Percentiles rank a stretch among this genome's conserved stretches.
phyloP scores from a whole-genome alignment of 805 yeast genomes.

The Starmerella floricola region DNA sequence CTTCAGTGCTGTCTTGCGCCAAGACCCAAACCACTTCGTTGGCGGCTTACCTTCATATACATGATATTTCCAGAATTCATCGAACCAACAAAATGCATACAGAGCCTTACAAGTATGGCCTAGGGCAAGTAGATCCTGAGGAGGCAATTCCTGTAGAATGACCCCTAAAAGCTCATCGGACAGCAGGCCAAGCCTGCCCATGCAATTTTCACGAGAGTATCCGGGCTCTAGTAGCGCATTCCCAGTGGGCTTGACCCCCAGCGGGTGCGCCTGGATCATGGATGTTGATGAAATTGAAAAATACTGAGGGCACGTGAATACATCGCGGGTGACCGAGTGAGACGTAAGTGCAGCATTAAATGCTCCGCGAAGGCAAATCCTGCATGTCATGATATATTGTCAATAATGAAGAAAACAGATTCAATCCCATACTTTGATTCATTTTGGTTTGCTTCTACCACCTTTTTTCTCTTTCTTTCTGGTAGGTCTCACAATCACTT shows the following conservation, averaged over 20 bases:
- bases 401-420: no score
- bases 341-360: no score
- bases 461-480: no score
- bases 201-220: constrained; percentile 11
- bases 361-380: no score
- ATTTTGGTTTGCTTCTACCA: no score
- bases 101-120: constrained; percentile 52
- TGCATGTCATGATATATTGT: no score
- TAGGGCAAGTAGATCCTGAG: constrained; percentile 41
- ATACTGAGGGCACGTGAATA: no score
- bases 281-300: no score
- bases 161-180: constrained; percentile 55
- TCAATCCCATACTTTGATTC: no score
- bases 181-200: constrained; percentile 33
- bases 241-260: constrained; percentile 67
- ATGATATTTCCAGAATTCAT: constrained; percentile 63
- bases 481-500: no score
- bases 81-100: constrained; percentile 63
- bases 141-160: constrained; percentile 39
- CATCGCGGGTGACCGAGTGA: no score
- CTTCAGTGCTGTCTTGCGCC: constrained; percentile 53
- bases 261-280: constrained; percentile 43
- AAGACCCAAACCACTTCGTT: constrained; percentile 58
- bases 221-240: constrained; percentile 37
- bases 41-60: constrained; percentile 25